These are phyloP conservation scores for Melastoma malabathricum DNA, from an alignment of 345 rosid species.

Conservation along the genomic window DNA sequence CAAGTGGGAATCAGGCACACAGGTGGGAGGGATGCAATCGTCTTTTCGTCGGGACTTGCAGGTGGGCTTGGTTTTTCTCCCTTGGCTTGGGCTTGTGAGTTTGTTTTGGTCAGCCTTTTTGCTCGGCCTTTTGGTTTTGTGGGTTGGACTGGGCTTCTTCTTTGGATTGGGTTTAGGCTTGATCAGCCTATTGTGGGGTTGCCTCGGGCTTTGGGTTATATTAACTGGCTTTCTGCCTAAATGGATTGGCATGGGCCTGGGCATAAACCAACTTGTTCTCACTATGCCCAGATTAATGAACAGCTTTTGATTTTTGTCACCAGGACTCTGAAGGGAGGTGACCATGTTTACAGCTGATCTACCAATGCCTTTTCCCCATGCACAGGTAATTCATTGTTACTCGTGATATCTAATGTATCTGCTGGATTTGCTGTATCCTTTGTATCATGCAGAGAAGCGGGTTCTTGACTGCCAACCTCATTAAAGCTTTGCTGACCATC, in stretches of 20 bases:
- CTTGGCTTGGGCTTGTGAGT: no score
- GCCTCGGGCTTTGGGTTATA: no score
- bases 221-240: slow-evolving; percentile 3
- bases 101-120: no score
- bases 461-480: slow-evolving; percentile 18
- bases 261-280: slow-evolving; percentile 7
- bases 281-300: no score
- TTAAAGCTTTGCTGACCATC: slow-evolving; percentile 11
- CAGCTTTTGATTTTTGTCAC: slow-evolving; percentile 1
- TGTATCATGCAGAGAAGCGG: background rate
- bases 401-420: slow-evolving; percentile 5
- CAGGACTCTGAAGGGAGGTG: background rate
- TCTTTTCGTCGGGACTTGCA: no score
- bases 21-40: no score
- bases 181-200: no score
- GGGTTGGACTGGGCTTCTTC: no score
- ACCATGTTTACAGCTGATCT: slow-evolving; percentile 3
- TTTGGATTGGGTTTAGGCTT: no score
- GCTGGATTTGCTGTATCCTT: slow-evolving; percentile 24
- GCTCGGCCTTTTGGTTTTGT: no score
- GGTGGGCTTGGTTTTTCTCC: no score
- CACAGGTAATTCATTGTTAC: slow-evolving; percentile 3
- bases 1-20: no score
- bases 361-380: slow-evolving; percentile 15
- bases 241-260: slow-evolving; percentile 10